Evolutionary conservation across 768 basidiomycete species (phyloP).

Genomic region (Suillus subaureus): DNA sequence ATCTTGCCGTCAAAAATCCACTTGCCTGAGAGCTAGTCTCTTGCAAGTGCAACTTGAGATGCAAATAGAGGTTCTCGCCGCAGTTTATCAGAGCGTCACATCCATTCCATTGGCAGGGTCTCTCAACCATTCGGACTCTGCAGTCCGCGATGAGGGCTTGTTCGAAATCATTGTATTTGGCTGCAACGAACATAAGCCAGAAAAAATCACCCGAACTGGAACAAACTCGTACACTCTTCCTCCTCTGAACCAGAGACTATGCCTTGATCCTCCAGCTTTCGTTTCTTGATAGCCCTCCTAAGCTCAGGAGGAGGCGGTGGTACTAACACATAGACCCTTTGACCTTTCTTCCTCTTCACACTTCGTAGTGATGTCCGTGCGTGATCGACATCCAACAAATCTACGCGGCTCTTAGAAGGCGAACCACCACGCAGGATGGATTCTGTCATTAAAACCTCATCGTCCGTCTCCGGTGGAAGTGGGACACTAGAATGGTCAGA

Average conservation of each 20-base stretch:
- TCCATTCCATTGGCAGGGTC: constrained; percentile 59
- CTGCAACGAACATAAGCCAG: constrained; percentile 38
- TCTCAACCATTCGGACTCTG: constrained; percentile 47
- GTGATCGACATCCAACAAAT: constrained; percentile 12
- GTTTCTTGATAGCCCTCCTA: constrained; percentile 20
- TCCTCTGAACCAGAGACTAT: constrained; percentile 20
- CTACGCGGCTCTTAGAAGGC: constrained; percentile 25
- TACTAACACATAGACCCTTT: constrained; percentile 30
- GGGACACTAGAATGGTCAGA: constrained; percentile 6
- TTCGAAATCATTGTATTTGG: constrained; percentile 41
- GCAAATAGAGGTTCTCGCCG: constrained; percentile 47
- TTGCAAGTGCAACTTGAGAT: constrained; percentile 45
- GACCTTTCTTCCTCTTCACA: constrained; percentile 28
- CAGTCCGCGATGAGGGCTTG: constrained; percentile 48
- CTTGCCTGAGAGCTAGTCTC: constrained; percentile 34
- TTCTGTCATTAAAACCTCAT: constrained; percentile 17
- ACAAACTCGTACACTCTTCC: constrained; percentile 34
- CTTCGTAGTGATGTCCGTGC: constrained; percentile 6
- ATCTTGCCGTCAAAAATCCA: constrained; percentile 16
- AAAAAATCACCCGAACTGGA: constrained; percentile 19
- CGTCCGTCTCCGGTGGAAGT: constrained; percentile 25
- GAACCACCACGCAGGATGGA: background rate
- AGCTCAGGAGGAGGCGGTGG: constrained; percentile 28
- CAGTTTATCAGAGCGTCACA: constrained; percentile 62
- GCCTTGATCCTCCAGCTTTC: constrained; percentile 16